Evolutionary conservation across 495 filamentous ascomycete species (phyloP).

Genomic region (Aspergillus leporis): DNA sequence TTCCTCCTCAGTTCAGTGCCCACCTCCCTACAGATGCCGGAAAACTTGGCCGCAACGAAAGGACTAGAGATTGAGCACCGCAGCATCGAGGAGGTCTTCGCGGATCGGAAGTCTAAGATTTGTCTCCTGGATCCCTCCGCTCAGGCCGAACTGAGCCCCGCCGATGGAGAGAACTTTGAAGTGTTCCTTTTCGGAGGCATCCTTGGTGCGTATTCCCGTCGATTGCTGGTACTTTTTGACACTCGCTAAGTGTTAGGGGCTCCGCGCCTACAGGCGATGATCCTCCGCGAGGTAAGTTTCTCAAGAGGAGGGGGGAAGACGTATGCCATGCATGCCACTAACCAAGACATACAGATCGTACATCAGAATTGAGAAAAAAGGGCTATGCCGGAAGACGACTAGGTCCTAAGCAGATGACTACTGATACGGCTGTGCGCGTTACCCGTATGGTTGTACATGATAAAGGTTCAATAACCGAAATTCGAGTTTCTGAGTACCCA

Average conservation of each 20-base stretch:
- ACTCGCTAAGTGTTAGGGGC: slow-evolving; percentile 16
- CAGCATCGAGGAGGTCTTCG: slow-evolving; percentile 78
- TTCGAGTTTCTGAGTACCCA: background rate
- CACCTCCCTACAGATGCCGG: slow-evolving; percentile 62
- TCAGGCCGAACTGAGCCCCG: slow-evolving; percentile 73
- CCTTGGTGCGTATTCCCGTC: slow-evolving; percentile 61
- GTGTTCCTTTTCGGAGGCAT: slow-evolving; percentile 96
- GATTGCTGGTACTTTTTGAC: slow-evolving; percentile 12
- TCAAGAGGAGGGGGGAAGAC: background rate
- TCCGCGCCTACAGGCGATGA: slow-evolving; percentile 70
- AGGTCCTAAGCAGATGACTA: slow-evolving; percentile 96
- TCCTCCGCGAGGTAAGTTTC: slow-evolving; percentile 78
- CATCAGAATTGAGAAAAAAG: slow-evolving; percentile 87
- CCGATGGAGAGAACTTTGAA: slow-evolving; percentile 80
- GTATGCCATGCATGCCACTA: background rate
- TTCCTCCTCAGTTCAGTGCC: slow-evolving; percentile 90
- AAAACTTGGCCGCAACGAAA: slow-evolving; percentile 54
- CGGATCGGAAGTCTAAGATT: slow-evolving; percentile 63
- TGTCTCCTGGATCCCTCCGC: slow-evolving; percentile 90
- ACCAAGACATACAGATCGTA: slow-evolving; percentile 65
- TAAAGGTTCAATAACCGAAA: slow-evolving; percentile 53
- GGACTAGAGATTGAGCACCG: slow-evolving; percentile 66
- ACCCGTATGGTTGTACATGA: slow-evolving; percentile 86
- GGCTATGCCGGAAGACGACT: slow-evolving; percentile 86
- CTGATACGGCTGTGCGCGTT: slow-evolving; percentile 92